Conservation (phyloP, 2,329 filamentous ascomycete genomes). For the Botryotinia convoluta region DNA sequence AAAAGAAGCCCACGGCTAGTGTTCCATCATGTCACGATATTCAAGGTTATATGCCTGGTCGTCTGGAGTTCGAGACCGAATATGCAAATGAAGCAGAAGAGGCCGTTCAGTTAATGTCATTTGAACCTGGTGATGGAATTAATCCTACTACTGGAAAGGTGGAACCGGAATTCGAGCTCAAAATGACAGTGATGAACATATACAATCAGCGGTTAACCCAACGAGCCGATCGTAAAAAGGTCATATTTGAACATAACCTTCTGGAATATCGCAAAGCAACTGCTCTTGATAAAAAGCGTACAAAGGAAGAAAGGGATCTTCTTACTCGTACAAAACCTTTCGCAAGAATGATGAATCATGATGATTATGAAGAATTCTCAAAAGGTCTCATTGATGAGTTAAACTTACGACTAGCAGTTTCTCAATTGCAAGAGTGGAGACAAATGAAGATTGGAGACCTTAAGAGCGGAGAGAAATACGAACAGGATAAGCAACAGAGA, state of each 20-base stretch:
- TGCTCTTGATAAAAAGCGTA: conserved; percentile 87
- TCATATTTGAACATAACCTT: conserved; percentile 92
- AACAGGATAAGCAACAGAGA: conserved; percentile 78
- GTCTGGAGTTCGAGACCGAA: conserved; percentile 95
- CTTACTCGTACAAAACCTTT: conserved; percentile 94
- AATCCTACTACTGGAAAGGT: conserved; percentile 80
- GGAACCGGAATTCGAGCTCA: conserved; percentile 95
- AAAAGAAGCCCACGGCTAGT: conserved; percentile 93
- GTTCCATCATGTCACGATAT: conserved; percentile 97
- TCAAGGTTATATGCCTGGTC: conserved; percentile 97
- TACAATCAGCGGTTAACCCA: conserved; percentile 92
- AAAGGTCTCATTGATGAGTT: conserved; percentile 86
- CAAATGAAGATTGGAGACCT: conserved; percentile 80
- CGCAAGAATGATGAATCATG: conserved; percentile 91
- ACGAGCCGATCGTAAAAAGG: conserved; percentile 89
- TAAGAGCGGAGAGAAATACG: conserved; percentile 85
- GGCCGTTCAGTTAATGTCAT: conserved; percentile 96
- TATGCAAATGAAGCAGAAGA: conserved; percentile 98
- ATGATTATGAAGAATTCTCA: conserved; percentile 83
- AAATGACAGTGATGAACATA: conserved; percentile 97
- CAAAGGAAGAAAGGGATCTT: conserved; percentile 90
- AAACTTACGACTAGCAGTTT: conserved; percentile 84
- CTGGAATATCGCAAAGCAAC: conserved; percentile 92
- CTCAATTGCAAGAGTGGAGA: conserved; percentile 92
- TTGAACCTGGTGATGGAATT: conserved; percentile 91